phyloP scores from a whole-genome alignment of 2,329 filamentous ascomycete genomes.

The Colletotrichum kahawae region DNA sequence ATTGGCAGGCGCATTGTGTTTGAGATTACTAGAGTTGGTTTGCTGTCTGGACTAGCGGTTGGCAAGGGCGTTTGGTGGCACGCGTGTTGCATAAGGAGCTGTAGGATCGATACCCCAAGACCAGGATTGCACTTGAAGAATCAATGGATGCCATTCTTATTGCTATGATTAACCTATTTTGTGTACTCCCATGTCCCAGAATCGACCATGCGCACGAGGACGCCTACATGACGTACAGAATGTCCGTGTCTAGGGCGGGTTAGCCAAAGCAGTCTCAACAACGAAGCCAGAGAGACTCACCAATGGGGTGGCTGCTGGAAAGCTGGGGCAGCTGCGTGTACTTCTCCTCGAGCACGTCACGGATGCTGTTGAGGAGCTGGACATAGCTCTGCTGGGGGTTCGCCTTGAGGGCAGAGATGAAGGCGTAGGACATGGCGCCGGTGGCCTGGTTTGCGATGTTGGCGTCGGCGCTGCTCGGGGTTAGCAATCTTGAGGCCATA shows the following conservation, averaged over 20 bases:
- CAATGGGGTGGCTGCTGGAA: conserved; percentile 93
- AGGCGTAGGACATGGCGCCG: conserved; percentile 98
- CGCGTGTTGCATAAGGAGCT: not conserved
- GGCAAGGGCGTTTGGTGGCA: not conserved
- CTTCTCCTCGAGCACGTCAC: conserved; percentile 83
- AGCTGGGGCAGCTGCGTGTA: conserved; percentile 96
- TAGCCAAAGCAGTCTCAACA: not conserved
- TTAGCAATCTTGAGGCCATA: not conserved
- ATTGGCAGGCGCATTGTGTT: not conserved
- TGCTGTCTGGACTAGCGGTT: not conserved
- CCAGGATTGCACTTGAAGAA: not conserved
- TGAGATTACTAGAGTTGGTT: not conserved
- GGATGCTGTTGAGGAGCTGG: conserved; percentile 92
- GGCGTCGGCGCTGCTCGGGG: conserved; percentile 75
- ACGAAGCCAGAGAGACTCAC: conserved; percentile 57
- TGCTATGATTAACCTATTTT: not conserved
- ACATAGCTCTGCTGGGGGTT: conserved; percentile 97
- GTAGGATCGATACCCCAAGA: not conserved
- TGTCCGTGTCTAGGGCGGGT: conserved; percentile 7
- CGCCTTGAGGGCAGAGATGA: conserved; percentile 88
- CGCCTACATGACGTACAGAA: conserved; percentile 17
- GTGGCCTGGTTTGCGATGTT: conserved; percentile 88
- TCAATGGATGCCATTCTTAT: not conserved
- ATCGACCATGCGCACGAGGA: not conserved
- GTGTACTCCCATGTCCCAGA: not conserved